Evolutionary conservation across 1,284 basidiomycete species (phyloP), one percentile per base, ranked within the genome.

Genomic region (Marasmius oreades): DNA sequence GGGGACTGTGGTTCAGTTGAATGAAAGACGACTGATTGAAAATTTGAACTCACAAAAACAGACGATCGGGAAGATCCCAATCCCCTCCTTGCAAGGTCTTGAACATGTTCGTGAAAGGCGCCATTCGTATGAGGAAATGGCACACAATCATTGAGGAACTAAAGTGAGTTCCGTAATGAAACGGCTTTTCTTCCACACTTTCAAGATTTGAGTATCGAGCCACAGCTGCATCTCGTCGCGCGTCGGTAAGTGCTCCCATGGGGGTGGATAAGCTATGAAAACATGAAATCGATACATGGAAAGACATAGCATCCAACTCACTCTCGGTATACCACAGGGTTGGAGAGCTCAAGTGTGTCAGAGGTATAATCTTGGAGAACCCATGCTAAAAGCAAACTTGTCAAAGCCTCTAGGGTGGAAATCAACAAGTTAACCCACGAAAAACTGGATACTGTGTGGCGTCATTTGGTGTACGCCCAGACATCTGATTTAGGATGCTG

Each of bases 101-200:
- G 76, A 95, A 96, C 85, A 95, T 95, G 66, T 89, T 86, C 20
- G 93, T 95, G 69, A 90, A 97, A 0, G 95, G 95, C 10, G 90
- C 85, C 63, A 96, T 74, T 11, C 95, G 83, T 59, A 98, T 96
- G 66, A 98, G 74, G 73, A 92, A 98, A 62, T 96, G 94, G 73
- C 94, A 96, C 33, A 96, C 93, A 58, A 95, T 97, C 88, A 97
- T 96, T 0, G 94, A 96, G 5, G 93, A 96, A 64, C 92, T 93
- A 68, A 95, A 98, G 68, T 98, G 95, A 1, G 95, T 98, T 48
- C 93, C 93, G 61, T 93, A 95, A 66, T 97, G 92, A 75, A 95
- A 95, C 0, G 94, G 93, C 48, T 82, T 79, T 73, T 95, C 93
- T 3, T 75, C 90, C 1, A 95, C 89, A 54, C 93, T 88, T 66